phyloP scores from a whole-genome alignment of 768 basidiomycete genomes.

The Pleurotus tuoliensis region DNA sequence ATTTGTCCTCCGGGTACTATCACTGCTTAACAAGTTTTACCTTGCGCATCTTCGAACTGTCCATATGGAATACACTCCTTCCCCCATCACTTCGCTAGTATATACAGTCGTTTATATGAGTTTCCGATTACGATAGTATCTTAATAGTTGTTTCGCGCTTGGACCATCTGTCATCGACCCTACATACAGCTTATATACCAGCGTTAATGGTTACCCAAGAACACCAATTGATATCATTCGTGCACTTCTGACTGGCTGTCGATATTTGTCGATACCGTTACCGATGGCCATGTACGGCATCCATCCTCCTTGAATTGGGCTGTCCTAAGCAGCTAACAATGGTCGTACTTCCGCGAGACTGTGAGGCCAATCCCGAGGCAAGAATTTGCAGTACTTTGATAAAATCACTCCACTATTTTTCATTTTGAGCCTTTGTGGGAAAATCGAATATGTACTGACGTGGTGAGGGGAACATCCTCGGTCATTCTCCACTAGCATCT shows the following conservation, averaged over 20 bases:
- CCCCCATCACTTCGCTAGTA: not conserved
- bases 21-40: not conserved
- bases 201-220: not conserved
- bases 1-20: not conserved
- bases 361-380: too few species aligned
- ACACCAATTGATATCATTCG: not conserved
- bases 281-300: too few species aligned
- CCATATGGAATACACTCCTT: not conserved
- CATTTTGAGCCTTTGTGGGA: slow-evolving; percentile 1
- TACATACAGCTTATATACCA: not conserved
- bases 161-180: not conserved
- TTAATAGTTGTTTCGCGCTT: not conserved
- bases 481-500: not conserved
- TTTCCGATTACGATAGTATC: not conserved
- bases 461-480: slow-evolving; percentile 7
- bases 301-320: too few species aligned
- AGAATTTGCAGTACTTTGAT: too few species aligned
- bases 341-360: too few species aligned
- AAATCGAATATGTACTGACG: slow-evolving; percentile 5
- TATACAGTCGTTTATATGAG: slow-evolving; percentile 1
- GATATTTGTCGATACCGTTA: too few species aligned
- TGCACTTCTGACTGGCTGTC: not conserved
- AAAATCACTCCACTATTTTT: too few species aligned
- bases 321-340: too few species aligned
- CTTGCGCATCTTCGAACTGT: not conserved